Conservation (phyloP, 2,329 filamentous ascomycete species). For the Elsinoe arachidis region DNA sequence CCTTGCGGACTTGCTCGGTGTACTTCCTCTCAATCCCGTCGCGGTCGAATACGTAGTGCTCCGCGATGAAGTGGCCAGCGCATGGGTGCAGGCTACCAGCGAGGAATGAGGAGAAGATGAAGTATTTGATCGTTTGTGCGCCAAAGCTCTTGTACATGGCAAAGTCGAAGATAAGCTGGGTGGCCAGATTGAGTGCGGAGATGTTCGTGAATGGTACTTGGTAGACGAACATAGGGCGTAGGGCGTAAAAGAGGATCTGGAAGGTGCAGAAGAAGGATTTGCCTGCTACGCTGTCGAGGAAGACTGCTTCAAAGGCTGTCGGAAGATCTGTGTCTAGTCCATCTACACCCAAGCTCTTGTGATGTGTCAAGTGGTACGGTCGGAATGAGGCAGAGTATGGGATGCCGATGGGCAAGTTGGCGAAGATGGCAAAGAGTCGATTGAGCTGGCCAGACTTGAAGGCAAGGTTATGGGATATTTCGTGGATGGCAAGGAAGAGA, state of each 20-base stretch:
- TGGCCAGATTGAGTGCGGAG: slow-evolving; percentile 70
- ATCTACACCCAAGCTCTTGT: slow-evolving; percentile 95
- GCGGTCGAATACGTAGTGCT: slow-evolving; percentile 58
- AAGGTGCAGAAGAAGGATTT: slow-evolving; percentile 99
- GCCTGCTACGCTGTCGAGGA: slow-evolving; percentile 88
- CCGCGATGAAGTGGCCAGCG: slow-evolving; percentile 95
- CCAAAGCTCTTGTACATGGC: slow-evolving; percentile 54
- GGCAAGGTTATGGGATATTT: slow-evolving; percentile 95
- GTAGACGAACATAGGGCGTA: slow-evolving; percentile 93
- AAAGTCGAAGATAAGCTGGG: slow-evolving; percentile 71
- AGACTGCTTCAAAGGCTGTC: slow-evolving; percentile 79
- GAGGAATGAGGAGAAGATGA: slow-evolving; percentile 83
- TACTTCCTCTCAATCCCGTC: slow-evolving; percentile 41
- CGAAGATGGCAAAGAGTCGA: slow-evolving; percentile 79
- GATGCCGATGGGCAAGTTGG: slow-evolving; percentile 89
- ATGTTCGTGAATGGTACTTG: slow-evolving; percentile 76
- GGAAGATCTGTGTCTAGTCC: slow-evolving; percentile 94
- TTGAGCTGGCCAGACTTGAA: slow-evolving; percentile 76
- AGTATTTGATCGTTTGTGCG: slow-evolving; percentile 63
- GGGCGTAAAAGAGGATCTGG: slow-evolving; percentile 96
- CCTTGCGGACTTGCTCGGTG: slow-evolving; percentile 14
- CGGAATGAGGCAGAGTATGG: slow-evolving; percentile 95
- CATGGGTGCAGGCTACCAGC: slow-evolving; percentile 90
- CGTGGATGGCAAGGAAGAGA: slow-evolving; percentile 94
- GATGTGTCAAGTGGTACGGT: slow-evolving; percentile 96